Conservation (phyloP, 1,139 yeast species). For the Magnusiomyces suaveolens region DNA sequence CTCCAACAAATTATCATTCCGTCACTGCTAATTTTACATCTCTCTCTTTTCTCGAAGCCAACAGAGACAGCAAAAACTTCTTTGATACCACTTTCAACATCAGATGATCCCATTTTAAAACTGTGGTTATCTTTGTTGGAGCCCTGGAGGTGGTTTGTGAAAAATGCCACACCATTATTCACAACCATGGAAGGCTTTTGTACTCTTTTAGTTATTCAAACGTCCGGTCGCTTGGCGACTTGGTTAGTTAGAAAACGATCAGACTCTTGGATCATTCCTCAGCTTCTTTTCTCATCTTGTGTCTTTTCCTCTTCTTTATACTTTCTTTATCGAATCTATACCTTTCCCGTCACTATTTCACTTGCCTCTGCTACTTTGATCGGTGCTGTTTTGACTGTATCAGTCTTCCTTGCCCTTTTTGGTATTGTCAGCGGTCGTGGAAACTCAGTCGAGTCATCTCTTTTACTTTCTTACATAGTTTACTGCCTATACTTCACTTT, state of each 20-base stretch:
- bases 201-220: conserved; percentile 78
- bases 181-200: conserved; percentile 89
- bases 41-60: conserved; percentile 43
- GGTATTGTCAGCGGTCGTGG: conserved; percentile 82
- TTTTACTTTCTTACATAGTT: conserved; percentile 81
- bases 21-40: conserved; percentile 61
- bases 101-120: conserved; percentile 5
- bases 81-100: conserved; percentile 2
- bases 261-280: conserved; percentile 72
- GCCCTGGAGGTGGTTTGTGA: conserved; percentile 62
- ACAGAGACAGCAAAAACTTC: conserved; percentile 14
- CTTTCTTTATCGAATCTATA: conserved; percentile 74
- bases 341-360: conserved; percentile 56
- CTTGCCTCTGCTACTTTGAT: conserved; percentile 69
- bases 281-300: conserved; percentile 64
- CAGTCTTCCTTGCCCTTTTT: conserved; percentile 63
- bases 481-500: conserved; percentile 86
- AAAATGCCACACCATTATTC: conserved; percentile 79
- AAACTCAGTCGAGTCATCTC: conserved; percentile 77
- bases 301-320: conserved; percentile 67
- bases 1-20: conserved; percentile 79
- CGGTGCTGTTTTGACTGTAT: conserved; percentile 74
- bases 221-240: conserved; percentile 72
- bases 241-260: conserved; percentile 63
- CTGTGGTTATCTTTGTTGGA: conserved; percentile 36